Evolutionary conservation across 768 basidiomycete species (phyloP).

Genomic region (Suillus decipiens): DNA sequence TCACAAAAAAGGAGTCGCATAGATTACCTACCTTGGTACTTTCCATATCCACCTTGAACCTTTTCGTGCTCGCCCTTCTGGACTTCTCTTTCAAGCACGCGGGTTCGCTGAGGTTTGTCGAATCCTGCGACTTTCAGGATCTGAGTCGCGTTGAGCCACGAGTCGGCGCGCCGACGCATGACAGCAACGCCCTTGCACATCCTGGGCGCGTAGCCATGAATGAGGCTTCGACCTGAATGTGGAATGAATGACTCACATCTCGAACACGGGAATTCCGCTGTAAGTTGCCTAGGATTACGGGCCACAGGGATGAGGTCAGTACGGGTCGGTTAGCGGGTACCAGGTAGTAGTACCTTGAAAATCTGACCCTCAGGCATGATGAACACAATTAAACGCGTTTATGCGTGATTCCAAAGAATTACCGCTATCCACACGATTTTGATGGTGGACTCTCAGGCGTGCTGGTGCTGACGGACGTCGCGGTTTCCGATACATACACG

Average conservation of each 20-base stretch:
- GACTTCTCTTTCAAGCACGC: constrained; percentile 95
- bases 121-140: constrained; percentile 99
- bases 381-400: constrained; percentile 14
- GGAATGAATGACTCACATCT: constrained; percentile 66
- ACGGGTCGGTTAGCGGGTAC: not conserved
- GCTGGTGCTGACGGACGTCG: constrained; percentile 13
- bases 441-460: constrained; percentile 20
- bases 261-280: constrained; percentile 90
- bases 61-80: constrained; percentile 99
- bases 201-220: constrained; percentile 53
- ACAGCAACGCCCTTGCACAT: constrained; percentile 96
- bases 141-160: constrained; percentile 98
- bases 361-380: constrained; percentile 83
- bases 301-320: constrained; percentile 12
- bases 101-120: constrained; percentile 97
- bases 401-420: constrained; percentile 8
- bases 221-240: constrained; percentile 38
- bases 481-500: constrained; percentile 31
- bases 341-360: constrained; percentile 66
- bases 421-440: constrained; percentile 14
- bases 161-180: constrained; percentile 95
- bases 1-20: constrained; percentile 13
- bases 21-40: constrained; percentile 87
- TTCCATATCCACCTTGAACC: constrained; percentile 98
- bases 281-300: constrained; percentile 70